A percentile compares a stretch with the other conserved stretches of the same genome.
Conservation (phyloP, 148 eudicot species). For the Rhododendron vialii region DNA sequence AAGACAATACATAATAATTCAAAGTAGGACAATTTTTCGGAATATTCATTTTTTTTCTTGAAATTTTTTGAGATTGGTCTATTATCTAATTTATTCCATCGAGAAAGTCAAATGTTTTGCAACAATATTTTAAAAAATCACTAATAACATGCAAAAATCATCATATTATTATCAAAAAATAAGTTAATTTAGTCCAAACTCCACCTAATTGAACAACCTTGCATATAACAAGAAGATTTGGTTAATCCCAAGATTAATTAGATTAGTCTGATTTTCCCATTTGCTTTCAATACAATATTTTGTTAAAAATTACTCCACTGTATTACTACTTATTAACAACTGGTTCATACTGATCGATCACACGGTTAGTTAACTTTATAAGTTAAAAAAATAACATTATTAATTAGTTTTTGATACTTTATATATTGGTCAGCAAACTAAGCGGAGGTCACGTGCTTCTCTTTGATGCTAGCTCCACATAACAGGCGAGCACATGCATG, state of each 20-base stretch:
- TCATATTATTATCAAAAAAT: background rate
- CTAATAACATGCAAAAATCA: background rate
- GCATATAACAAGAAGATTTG: background rate
- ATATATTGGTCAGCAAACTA: background rate
- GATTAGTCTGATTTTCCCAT: background rate
- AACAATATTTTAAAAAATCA: background rate
- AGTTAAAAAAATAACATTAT: background rate
- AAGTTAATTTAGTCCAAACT: background rate
- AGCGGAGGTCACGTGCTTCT: constrained; percentile 10
- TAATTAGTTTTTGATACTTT: background rate
- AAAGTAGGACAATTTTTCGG: background rate
- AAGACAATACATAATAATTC: background rate
- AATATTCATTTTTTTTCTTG: background rate
- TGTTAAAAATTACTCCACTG: too few species aligned
- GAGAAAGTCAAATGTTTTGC: background rate
- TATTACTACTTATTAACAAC: background rate
- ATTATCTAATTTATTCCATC: background rate
- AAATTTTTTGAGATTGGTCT: background rate
- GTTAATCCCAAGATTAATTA: background rate
- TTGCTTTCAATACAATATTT: background rate
- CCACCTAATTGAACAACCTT: background rate
- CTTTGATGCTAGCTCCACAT: background rate
- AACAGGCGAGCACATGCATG: background rate
- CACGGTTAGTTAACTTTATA: background rate
- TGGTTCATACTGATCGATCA: background rate